phyloP scores from a whole-genome alignment of 2,329 filamentous ascomycete species.

The Pestalotiopsis sp. region DNA sequence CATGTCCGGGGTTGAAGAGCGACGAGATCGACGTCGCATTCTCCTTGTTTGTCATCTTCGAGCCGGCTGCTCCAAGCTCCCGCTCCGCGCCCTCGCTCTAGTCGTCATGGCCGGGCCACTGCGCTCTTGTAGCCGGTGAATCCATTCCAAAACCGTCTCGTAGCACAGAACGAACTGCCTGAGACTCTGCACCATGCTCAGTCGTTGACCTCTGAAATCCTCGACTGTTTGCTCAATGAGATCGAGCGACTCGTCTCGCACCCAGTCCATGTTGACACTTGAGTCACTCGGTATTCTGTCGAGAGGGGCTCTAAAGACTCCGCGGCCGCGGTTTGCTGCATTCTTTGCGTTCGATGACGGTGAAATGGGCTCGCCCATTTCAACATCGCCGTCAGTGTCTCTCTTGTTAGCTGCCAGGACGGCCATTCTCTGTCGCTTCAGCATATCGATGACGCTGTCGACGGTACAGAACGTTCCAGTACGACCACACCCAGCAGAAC shows the following conservation, averaged over 20 bases:
- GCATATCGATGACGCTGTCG: conserved; percentile 93
- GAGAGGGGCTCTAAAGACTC: background rate
- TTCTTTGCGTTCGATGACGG: conserved; percentile 27
- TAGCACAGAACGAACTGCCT: conserved; percentile 96
- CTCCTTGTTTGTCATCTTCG: conserved; percentile 14
- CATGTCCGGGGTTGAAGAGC: background rate
- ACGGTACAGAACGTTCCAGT: conserved; percentile 97
- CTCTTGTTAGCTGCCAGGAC: conserved; percentile 25
- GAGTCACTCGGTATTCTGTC: background rate
- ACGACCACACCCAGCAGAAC: conserved; percentile 91
- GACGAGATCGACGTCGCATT: background rate
- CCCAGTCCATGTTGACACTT: conserved; percentile 59
- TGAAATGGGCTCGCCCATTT: conserved; percentile 41
- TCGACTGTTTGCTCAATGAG: conserved; percentile 86
- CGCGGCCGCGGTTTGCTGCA: conserved; percentile 17
- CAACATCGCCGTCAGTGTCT: conserved; percentile 48
- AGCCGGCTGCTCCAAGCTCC: conserved; percentile 28
- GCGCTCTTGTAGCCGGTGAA: conserved; percentile 53
- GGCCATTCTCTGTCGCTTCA: conserved; percentile 75
- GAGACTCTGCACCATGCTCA: conserved; percentile 96
- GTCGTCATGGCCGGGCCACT: conserved; percentile 18
- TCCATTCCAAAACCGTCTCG: conserved; percentile 90
- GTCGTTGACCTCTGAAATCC: conserved; percentile 82
- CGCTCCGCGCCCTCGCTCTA: conserved; percentile 33
- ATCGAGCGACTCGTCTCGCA: conserved; percentile 72